A percentile compares a stretch with the other conserved stretches of the same genome.
These are phyloP conservation scores for Tolypocladium pustulatum DNA, from an alignment of 2,329 filamentous ascomycete species.

Conservation along the genomic window DNA sequence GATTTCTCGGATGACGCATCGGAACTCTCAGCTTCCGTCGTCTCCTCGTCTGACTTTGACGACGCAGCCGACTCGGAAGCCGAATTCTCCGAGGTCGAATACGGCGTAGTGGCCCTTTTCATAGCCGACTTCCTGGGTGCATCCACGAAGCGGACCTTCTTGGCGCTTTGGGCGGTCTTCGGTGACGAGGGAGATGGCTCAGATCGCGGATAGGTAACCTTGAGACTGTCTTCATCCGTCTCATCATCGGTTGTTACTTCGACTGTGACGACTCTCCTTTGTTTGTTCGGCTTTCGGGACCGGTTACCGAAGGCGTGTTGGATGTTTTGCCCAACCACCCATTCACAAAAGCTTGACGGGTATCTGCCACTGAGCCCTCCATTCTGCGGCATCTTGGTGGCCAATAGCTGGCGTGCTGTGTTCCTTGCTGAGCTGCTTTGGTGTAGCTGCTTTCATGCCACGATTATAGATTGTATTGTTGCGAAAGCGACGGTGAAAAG, in stretches of 20 bases:
- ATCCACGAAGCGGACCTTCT: conserved; percentile 34
- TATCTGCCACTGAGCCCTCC: not conserved
- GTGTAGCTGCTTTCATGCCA: not conserved
- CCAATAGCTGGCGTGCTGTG: not conserved
- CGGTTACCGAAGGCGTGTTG: conserved; percentile 15
- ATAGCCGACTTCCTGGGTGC: conserved; percentile 23
- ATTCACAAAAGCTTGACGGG: conserved; percentile 25
- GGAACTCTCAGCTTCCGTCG: conserved; percentile 9
- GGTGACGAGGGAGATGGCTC: conserved; percentile 5
- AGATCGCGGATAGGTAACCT: conserved; percentile 36
- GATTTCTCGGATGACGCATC: conserved; percentile 5
- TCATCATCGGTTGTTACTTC: conserved; percentile 41
- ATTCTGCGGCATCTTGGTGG: not conserved
- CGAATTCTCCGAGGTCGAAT: conserved; percentile 12
- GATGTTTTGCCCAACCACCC: conserved; percentile 28
- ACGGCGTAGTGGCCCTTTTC: conserved; percentile 18
- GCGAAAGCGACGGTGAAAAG: not conserved
- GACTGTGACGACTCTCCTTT: conserved; percentile 24
- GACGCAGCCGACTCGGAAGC: conserved; percentile 8
- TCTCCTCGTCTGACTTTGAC: conserved; percentile 8
- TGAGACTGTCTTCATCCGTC: conserved; percentile 35
- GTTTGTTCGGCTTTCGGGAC: conserved; percentile 13
- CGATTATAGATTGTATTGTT: not conserved
- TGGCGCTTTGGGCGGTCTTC: conserved; percentile 11
- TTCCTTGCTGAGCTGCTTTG: not conserved